Conservation (phyloP, 768 basidiomycete species). For the Porpolomopsis calyptriformis region DNA sequence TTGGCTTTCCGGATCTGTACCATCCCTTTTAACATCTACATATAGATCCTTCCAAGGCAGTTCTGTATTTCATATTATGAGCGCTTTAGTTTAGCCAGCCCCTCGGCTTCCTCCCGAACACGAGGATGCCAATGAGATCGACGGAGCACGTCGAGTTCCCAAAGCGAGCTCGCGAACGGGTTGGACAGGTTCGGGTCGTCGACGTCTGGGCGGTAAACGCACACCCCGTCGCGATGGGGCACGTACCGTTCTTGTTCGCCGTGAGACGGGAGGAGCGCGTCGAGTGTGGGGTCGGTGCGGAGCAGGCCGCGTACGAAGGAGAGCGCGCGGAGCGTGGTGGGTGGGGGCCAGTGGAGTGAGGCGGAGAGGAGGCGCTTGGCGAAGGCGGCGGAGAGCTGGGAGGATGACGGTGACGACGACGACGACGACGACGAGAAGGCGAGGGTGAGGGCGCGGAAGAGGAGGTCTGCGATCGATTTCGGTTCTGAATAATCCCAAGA, state of each 20-base stretch:
- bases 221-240: too few species aligned
- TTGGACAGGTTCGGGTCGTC: conserved; percentile 82
- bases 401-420: conserved; percentile 42
- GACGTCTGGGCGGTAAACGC: conserved; percentile 74
- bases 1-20: not conserved
- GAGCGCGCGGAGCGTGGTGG: conserved; percentile 52
- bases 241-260: too few species aligned
- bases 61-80: conserved; percentile 18
- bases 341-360: conserved; percentile 71
- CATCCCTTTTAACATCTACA: not conserved
- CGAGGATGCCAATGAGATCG: conserved; percentile 52
- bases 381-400: conserved; percentile 82
- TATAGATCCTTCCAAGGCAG: not conserved
- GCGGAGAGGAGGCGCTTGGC: conserved; percentile 82
- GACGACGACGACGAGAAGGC: conserved; percentile 78
- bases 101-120: conserved; percentile 57
- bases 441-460: conserved; percentile 78
- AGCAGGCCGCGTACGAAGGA: conserved; percentile 66
- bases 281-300: conserved; percentile 68
- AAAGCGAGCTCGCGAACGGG: conserved; percentile 78
- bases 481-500: too few species aligned
- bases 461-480: conserved; percentile 47
- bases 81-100: conserved; percentile 37
- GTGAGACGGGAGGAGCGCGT: conserved; percentile 79
- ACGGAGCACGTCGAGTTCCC: conserved; percentile 65